Percentiles rank a stretch among this genome's conserved stretches.
These are phyloP conservation scores for Rosa chinensis DNA, from an alignment of 306 rosid species.

Conservation along the genomic window DNA sequence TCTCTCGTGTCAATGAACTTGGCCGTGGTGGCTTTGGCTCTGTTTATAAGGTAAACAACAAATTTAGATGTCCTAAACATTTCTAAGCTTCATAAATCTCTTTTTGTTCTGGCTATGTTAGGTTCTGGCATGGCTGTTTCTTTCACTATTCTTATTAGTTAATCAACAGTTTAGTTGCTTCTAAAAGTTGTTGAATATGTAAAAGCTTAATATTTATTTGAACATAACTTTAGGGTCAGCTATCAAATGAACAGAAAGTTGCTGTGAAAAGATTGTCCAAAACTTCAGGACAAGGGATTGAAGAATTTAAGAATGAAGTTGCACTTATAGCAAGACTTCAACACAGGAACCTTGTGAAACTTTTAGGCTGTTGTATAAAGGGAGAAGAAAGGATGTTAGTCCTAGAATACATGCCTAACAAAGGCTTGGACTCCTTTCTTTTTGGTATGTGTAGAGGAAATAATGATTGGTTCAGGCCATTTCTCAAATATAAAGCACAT, in stretches of 20 bases:
- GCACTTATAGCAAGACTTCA: slow-evolving; percentile 59
- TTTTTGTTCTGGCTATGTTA: not conserved
- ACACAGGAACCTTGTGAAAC: slow-evolving; percentile 59
- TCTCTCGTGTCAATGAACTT: slow-evolving; percentile 18
- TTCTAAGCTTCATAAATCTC: not conserved
- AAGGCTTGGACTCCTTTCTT: slow-evolving; percentile 52
- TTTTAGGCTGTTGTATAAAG: slow-evolving; percentile 52
- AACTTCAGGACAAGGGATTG: slow-evolving; percentile 51
- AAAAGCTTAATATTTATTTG: not conserved
- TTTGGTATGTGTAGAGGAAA: slow-evolving; percentile 38
- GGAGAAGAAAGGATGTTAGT: slow-evolving; percentile 50
- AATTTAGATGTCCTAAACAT: not conserved
- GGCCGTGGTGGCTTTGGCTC: slow-evolving; percentile 29
- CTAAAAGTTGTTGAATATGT: not conserved
- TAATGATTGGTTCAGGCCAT: not conserved
- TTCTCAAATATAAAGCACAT: not conserved
- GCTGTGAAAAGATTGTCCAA: slow-evolving; percentile 53
- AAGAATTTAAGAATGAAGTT: slow-evolving; percentile 60
- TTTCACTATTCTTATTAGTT: not conserved
- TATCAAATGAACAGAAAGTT: slow-evolving; percentile 12
- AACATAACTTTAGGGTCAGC: slow-evolving; percentile 7
- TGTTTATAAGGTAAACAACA: slow-evolving; percentile 10
- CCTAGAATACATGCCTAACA: slow-evolving; percentile 56
- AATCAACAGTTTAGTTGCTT: not conserved
- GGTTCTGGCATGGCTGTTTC: not conserved